phyloP scores from a whole-genome alignment of 2,329 filamentous ascomycete genomes.

The Ophiostoma pallidulum region DNA sequence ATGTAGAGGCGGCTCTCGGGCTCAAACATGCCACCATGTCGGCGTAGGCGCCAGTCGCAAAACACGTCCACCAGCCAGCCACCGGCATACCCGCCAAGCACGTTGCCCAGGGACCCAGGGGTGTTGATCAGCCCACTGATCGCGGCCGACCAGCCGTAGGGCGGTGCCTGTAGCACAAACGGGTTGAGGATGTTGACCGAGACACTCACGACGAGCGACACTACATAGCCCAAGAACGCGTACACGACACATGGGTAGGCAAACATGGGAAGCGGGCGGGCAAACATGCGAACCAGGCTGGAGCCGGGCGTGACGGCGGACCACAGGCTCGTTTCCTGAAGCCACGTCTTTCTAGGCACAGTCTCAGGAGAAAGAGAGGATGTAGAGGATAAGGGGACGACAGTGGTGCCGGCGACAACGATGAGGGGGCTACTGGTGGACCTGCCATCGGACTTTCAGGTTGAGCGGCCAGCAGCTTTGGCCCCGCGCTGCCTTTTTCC shows the following conservation, averaged over 20 bases:
- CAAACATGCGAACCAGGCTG: conserved; percentile 21
- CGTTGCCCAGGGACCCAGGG: conserved; percentile 30
- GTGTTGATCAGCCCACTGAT: conserved; percentile 26
- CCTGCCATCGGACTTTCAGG: too few species aligned
- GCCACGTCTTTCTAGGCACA: conserved; percentile 19
- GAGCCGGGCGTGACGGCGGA: conserved; percentile 19
- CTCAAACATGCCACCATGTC: conserved; percentile 33
- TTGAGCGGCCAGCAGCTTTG: too few species aligned
- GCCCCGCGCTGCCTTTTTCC: too few species aligned
- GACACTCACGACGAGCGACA: conserved; percentile 23
- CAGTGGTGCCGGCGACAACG: not conserved
- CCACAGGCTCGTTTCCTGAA: conserved; percentile 22
- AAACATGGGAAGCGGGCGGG: conserved; percentile 24
- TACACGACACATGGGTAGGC: conserved; percentile 24
- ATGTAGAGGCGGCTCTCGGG: conserved; percentile 34
- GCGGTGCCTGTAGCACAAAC: conserved; percentile 25
- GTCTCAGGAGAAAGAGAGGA: too few species aligned
- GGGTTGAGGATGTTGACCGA: conserved; percentile 25
- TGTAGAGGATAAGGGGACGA: too few species aligned
- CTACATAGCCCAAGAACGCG: conserved; percentile 23
- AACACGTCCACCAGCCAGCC: conserved; percentile 34
- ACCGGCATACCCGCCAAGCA: conserved; percentile 32
- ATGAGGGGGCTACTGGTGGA: too few species aligned
- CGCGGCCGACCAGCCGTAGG: conserved; percentile 23
- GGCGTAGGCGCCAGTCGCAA: conserved; percentile 30